Percentiles rank a stretch among this genome's conserved stretches.
Evolutionary conservation across 345 rosid genomes (phyloP).

Genomic region (Ceriops decandra): DNA sequence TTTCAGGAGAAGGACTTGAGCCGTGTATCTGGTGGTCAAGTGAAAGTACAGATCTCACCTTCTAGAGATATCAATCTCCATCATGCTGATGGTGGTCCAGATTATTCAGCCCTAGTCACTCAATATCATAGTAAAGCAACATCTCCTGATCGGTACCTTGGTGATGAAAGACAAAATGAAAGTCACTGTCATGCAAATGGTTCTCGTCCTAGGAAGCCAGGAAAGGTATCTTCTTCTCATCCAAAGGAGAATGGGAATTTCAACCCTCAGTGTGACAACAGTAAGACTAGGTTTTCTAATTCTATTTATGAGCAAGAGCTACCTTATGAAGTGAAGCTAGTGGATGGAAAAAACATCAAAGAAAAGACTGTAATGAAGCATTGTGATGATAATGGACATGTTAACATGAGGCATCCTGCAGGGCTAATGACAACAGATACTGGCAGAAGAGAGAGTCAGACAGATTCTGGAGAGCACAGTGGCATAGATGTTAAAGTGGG

Average conservation of each 20-base stretch:
- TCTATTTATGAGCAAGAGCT: conserved; percentile 32
- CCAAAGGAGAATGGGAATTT: conserved; percentile 57
- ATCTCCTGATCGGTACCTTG: conserved; percentile 27
- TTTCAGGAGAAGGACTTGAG: conserved; percentile 25
- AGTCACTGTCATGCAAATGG: conserved; percentile 41
- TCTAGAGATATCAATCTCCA: conserved; percentile 41
- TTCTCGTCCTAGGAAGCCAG: conserved; percentile 49
- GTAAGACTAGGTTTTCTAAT: conserved; percentile 30
- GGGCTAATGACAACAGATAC: conserved; percentile 37
- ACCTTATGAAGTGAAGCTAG: conserved; percentile 36
- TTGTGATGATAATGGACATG: conserved; percentile 35
- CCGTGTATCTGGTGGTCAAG: conserved; percentile 35
- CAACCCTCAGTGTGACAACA: conserved; percentile 24
- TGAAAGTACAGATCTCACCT: conserved; percentile 37
- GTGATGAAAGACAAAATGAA: conserved; percentile 44
- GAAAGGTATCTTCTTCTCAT: conserved; percentile 59
- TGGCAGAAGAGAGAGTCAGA: conserved; percentile 36
- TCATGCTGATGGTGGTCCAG: conserved; percentile 37
- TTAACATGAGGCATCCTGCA: conserved; percentile 43
- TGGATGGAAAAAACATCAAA: conserved; percentile 37
- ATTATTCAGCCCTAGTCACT: conserved; percentile 36
- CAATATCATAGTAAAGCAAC: conserved; percentile 27
- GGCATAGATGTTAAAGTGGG: conserved; percentile 42
- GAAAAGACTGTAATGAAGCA: conserved; percentile 36
- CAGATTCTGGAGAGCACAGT: conserved; percentile 29